Evolutionary conservation across 495 filamentous ascomycete genomes (phyloP).

Genomic region (Arthonia radiata): DNA sequence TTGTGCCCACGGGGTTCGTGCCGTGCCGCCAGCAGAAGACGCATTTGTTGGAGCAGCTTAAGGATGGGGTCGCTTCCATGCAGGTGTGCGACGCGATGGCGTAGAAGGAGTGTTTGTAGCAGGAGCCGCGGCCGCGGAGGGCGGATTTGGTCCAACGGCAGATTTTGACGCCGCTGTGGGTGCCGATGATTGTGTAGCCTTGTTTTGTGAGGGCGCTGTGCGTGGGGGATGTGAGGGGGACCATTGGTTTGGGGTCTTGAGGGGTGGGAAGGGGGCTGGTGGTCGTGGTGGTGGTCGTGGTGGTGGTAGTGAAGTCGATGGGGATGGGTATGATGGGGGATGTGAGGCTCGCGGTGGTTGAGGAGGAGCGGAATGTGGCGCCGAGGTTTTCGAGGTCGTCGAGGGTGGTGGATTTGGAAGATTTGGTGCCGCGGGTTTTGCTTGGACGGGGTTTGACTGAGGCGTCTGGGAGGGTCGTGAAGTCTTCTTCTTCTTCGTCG

Average conservation of each 20-base stretch:
- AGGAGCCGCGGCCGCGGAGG: constrained; percentile 80
- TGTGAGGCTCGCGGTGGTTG: too few species aligned
- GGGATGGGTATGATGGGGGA: constrained; percentile 47
- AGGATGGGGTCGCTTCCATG: constrained; percentile 90
- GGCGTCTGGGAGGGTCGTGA: too few species aligned
- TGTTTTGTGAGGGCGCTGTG: constrained; percentile 77
- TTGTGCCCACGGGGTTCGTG: constrained; percentile 88
- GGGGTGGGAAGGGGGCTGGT: constrained; percentile 16
- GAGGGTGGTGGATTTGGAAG: too few species aligned
- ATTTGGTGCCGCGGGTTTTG: too few species aligned
- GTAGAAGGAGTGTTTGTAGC: constrained; percentile 95
- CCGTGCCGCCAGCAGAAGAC: constrained; percentile 98
- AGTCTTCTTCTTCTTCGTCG: constrained; percentile 43
- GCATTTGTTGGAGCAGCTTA: constrained; percentile 94
- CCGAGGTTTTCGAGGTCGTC: too few species aligned
- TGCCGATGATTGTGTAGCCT: constrained; percentile 84
- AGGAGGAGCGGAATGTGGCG: too few species aligned
- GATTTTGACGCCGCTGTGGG: constrained; percentile 90
- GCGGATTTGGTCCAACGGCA: constrained; percentile 97
- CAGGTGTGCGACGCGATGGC: constrained; percentile 86
- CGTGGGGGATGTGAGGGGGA: constrained; percentile 69
- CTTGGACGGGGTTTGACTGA: too few species aligned
- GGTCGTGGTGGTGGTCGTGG: constrained; percentile 4
- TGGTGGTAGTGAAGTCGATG: constrained; percentile 63
- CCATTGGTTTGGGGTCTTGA: constrained; percentile 69